phyloP scores from a whole-genome alignment of 1,284 basidiomycete species.

The Mycena citricolor region DNA sequence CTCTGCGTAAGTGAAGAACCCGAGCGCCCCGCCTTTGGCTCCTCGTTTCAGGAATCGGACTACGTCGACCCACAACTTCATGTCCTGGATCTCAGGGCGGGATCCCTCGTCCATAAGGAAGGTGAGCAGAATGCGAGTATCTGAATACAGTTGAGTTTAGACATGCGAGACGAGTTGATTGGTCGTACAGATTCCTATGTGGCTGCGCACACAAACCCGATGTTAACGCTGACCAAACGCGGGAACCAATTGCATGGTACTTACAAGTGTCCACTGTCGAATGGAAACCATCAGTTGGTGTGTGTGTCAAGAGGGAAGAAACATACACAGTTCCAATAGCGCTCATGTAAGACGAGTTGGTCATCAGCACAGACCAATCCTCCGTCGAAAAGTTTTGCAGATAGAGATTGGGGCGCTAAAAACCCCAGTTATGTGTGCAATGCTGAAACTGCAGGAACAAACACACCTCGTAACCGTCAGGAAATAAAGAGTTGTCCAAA shows the following conservation, averaged over 20 bases:
- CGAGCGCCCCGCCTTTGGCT: constrained; percentile 53
- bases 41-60: constrained; percentile 57
- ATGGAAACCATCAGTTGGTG: constrained; percentile 2
- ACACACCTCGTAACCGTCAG: constrained; percentile 49
- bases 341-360: constrained; percentile 58
- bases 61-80: constrained; percentile 67
- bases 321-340: constrained; percentile 46
- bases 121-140: constrained; percentile 57
- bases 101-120: constrained; percentile 55
- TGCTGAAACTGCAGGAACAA: neutral
- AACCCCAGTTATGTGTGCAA: neutral
- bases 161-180: neutral
- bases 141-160: constrained; percentile 26
- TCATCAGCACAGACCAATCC: constrained; percentile 58
- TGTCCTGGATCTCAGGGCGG: constrained; percentile 52
- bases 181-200: constrained; percentile 49
- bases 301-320: neutral
- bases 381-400: constrained; percentile 64
- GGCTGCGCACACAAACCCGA: constrained; percentile 37
- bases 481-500: constrained; percentile 58
- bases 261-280: constrained; percentile 41
- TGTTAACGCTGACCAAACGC: neutral
- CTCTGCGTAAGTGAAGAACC: constrained; percentile 68
- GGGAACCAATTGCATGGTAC: constrained; percentile 17
- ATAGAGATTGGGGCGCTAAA: constrained; percentile 54